Base-by-base conservation (phyloP, 495 filamentous ascomycete genomes). In the Daldinia bambusicola region DNA sequence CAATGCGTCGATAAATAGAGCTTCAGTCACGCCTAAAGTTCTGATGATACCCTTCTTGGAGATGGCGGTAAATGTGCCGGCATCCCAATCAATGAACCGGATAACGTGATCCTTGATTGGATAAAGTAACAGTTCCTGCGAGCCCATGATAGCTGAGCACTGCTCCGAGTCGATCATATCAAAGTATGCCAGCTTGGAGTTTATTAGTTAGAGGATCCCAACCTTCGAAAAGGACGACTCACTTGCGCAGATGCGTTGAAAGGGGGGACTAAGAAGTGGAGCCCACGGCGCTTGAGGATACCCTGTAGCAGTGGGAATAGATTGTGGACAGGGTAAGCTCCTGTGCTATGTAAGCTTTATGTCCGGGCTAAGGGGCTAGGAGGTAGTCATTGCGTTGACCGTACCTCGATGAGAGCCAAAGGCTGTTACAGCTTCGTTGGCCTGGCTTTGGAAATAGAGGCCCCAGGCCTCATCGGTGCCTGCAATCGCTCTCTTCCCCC, bases 181-280 rank as follows among this genome's bases (percentile, higher is more conserved):
- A 57, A 97, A 88, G 77, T 96, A 94, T 51, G 91, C 90, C 63
- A 99, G 87, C 94, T 97, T 72, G 55, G 34, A 41, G 18, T 4
- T 77, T 14, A 78, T 80, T 20, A 67, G 55, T 40, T 61, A n/a
- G 51, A 63, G 26, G 6, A 31, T 30, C 9, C 26, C 43, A 26
- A 38, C 13, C 8, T 20, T 3, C 12, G 26, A 22, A 55, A 13
- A 55, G 34, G 48, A 31, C 69, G 68, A 63, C 80, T 69, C 80
- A 97, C 93, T 87, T 98, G 95, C 55, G 93, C 92, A 67, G 91
- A 90, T 50, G 95, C 93, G 74, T 90, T 92, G 80, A 94, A 98
- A 3, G 95, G 96, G 13, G 96, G 91, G 56, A 97, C 92, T 56
- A 92, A 86, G 77, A 94, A 97, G 40, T 92, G 85, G 45, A 97